phyloP scores from a whole-genome alignment of 306 rosid genomes.

The Cucumis hystrix region DNA sequence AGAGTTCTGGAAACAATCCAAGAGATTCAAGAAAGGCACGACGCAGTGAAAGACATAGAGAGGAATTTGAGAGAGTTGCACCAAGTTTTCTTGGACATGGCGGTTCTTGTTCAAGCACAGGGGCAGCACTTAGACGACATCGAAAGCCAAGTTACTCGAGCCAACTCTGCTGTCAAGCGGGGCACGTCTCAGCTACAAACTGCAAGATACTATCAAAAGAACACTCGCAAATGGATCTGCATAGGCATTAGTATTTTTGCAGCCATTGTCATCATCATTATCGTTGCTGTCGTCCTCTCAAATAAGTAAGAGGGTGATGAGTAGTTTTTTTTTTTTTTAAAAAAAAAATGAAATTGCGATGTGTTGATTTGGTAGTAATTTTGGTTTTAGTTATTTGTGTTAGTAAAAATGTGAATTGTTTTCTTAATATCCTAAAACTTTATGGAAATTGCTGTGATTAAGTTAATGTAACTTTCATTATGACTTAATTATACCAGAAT shows the following conservation, averaged over 20 bases:
- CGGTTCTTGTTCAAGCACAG: conserved; percentile 65
- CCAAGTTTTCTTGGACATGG: conserved; percentile 87
- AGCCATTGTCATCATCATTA: conserved; percentile 30
- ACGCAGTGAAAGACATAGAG: conserved; percentile 61
- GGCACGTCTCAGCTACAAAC: conserved; percentile 36
- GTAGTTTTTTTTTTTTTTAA: too few species aligned
- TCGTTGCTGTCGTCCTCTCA: conserved; percentile 15
- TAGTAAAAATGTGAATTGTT: too few species aligned
- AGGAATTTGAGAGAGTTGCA: conserved; percentile 59
- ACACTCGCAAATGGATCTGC: conserved; percentile 44
- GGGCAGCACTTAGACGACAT: conserved; percentile 70
- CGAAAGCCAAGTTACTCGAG: conserved; percentile 56
- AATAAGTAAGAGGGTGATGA: too few species aligned
- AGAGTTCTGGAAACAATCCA: conserved; percentile 47
- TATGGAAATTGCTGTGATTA: too few species aligned
- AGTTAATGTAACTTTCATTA: too few species aligned
- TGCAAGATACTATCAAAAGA: conserved; percentile 43
- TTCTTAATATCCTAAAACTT: too few species aligned
- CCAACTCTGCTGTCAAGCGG: conserved; percentile 33
- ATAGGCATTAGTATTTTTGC: conserved; percentile 29
- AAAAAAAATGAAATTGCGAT: too few species aligned
- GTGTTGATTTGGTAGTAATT: too few species aligned
- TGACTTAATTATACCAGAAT: too few species aligned
- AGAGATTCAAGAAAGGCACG: conserved; percentile 78
- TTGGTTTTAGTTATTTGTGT: too few species aligned